phyloP scores from a whole-genome alignment of 257 asterid species.

The Apocynum venetum region DNA sequence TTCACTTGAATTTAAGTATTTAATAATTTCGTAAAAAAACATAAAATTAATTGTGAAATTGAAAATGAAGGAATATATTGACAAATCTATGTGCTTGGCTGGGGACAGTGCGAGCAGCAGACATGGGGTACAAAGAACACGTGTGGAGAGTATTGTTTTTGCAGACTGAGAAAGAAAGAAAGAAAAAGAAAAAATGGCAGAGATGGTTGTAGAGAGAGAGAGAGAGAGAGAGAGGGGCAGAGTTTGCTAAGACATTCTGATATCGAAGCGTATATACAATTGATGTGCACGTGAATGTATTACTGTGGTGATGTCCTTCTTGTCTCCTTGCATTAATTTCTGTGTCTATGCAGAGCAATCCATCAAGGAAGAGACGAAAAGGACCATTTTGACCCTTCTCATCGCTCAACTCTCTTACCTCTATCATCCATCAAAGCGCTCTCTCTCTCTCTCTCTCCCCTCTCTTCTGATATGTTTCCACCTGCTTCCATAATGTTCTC shows the following conservation, averaged over 20 bases:
- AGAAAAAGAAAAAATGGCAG: neutral
- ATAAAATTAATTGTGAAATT: neutral
- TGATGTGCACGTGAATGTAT: slow-evolving; percentile 75
- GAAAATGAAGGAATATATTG: neutral
- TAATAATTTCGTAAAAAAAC: no score
- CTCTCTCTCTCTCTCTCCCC: no score
- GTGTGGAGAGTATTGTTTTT: slow-evolving; percentile 33
- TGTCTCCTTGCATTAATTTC: slow-evolving; percentile 51
- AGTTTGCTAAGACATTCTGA: slow-evolving; percentile 49
- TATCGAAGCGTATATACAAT: slow-evolving; percentile 25
- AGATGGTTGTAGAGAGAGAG: slow-evolving; percentile 20
- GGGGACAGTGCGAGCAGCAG: neutral
- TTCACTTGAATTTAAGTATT: no score
- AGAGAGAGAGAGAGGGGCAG: slow-evolving; percentile 17
- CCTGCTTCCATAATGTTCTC: no score
- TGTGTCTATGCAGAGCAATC: slow-evolving; percentile 32
- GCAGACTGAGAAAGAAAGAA: neutral
- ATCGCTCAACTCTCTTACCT: no score
- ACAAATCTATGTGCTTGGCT: neutral
- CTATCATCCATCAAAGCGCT: no score
- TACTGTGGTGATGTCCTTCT: slow-evolving; percentile 27
- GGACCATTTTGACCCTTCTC: no score
- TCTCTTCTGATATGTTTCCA: no score
- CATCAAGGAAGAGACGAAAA: no score
- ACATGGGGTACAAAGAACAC: slow-evolving; percentile 36